Evolutionary conservation across 139 green algal species (phyloP).

Genomic region (Coelastrella sp.): DNA sequence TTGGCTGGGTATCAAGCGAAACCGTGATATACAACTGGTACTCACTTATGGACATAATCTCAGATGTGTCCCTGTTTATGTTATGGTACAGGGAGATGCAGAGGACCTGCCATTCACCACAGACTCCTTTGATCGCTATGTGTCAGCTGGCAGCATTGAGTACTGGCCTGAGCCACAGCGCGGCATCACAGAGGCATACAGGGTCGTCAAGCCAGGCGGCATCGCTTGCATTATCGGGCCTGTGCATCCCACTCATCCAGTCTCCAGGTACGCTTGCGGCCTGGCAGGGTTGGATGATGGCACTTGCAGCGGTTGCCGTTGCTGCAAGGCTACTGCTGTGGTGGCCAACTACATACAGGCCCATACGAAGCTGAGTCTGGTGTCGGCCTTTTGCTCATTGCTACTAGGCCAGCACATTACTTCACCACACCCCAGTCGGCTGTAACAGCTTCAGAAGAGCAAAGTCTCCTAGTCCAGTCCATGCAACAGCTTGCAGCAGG

Average conservation of each 20-base stretch:
- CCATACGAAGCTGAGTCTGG: no score
- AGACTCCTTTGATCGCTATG: constrained; percentile 94
- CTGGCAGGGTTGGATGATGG: neutral
- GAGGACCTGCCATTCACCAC: constrained; percentile 93
- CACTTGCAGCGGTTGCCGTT: no score
- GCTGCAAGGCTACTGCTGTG: no score
- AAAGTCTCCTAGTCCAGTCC: no score
- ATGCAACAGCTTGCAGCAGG: neutral
- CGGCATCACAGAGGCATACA: constrained; percentile 90
- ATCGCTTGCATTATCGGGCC: constrained; percentile 94
- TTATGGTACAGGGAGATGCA: constrained; percentile 86
- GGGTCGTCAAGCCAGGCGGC: constrained; percentile 93
- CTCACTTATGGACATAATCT: no score
- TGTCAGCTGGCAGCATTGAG: constrained; percentile 93
- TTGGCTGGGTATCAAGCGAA: no score
- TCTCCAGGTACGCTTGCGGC: constrained; percentile 9
- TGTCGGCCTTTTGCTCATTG: no score
- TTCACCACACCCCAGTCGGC: no score
- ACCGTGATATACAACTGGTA: no score
- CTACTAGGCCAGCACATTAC: no score
- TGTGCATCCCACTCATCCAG: constrained; percentile 88
- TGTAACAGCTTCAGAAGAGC: no score
- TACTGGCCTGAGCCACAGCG: constrained; percentile 97
- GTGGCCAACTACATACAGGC: no score
- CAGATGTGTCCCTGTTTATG: neutral